Conservation (phyloP, 345 rosid genomes). For the Syzygium jambos region DNA sequence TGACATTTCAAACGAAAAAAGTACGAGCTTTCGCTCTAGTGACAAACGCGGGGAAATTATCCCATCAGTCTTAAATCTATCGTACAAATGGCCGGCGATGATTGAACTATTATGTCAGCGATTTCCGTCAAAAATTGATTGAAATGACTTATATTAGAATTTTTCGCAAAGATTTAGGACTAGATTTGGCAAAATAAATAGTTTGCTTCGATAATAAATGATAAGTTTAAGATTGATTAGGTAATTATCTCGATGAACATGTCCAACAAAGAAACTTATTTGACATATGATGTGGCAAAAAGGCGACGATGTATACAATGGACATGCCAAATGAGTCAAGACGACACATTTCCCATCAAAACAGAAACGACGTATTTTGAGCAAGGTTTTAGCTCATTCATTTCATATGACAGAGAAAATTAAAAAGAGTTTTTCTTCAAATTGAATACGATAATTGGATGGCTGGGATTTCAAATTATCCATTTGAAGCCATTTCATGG, state of each 20-base stretch:
- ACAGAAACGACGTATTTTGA: neutral
- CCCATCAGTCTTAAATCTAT: neutral
- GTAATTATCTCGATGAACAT: neutral
- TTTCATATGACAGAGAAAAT: neutral
- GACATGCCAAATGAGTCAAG: neutral
- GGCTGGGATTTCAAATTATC: neutral
- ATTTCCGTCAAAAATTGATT: no score
- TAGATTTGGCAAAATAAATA: fast-evolving
- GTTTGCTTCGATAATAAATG: neutral
- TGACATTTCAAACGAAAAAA: neutral
- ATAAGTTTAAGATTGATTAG: neutral
- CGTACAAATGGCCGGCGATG: fast-evolving
- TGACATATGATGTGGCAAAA: neutral
- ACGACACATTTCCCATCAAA: neutral
- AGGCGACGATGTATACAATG: neutral
- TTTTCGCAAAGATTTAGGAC: fast-evolving
- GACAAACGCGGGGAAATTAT: neutral
- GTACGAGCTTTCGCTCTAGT: neutral
- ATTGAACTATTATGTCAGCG: fast-evolving
- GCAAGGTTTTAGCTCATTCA: neutral
- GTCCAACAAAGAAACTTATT: neutral
- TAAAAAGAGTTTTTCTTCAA: neutral
- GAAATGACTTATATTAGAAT: fast-evolving
- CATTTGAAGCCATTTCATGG: neutral
- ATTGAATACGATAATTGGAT: neutral